Conservation (phyloP, 2,329 filamentous ascomycete genomes). For the Arthrocladium fulminans region DNA sequence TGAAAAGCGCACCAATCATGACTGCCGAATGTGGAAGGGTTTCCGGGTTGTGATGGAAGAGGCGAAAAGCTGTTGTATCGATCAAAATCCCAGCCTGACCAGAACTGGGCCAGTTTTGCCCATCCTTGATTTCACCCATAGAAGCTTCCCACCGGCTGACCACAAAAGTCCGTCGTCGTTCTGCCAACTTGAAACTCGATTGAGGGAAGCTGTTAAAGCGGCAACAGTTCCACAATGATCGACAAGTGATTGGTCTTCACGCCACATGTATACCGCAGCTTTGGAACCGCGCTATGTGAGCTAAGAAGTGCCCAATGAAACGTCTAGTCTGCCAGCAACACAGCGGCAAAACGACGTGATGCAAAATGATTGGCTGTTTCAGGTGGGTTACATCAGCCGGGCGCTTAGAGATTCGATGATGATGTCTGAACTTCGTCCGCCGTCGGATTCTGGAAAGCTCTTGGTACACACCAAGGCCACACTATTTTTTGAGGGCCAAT, state of each 20-base stretch:
- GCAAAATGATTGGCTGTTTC: neutral
- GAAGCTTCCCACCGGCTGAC: no score
- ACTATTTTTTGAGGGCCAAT: conserved; percentile 3
- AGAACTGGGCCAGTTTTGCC: no score
- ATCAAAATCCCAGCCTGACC: no score
- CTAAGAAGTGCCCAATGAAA: neutral
- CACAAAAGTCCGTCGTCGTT: neutral
- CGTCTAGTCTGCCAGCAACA: neutral
- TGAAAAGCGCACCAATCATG: neutral
- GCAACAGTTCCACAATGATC: conserved; percentile 5
- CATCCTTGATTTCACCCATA: no score
- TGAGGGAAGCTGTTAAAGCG: conserved; percentile 4
- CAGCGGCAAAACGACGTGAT: neutral
- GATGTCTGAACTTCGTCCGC: conserved; percentile 1
- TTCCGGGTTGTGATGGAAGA: no score
- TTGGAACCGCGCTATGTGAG: conserved; percentile 3
- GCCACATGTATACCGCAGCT: conserved; percentile 9
- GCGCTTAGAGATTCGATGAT: conserved; percentile 10
- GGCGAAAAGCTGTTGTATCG: no score
- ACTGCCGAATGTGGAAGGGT: neutral
- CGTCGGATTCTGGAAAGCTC: conserved; percentile 3
- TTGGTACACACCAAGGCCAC: no score
- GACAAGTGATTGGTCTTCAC: neutral
- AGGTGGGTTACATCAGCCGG: conserved; percentile 1
- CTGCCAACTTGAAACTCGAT: conserved; percentile 3